Evolutionary conservation across 2,329 filamentous ascomycete species (phyloP), one percentile per base, ranked within the genome.

Genomic region (Xylaria sp.): DNA sequence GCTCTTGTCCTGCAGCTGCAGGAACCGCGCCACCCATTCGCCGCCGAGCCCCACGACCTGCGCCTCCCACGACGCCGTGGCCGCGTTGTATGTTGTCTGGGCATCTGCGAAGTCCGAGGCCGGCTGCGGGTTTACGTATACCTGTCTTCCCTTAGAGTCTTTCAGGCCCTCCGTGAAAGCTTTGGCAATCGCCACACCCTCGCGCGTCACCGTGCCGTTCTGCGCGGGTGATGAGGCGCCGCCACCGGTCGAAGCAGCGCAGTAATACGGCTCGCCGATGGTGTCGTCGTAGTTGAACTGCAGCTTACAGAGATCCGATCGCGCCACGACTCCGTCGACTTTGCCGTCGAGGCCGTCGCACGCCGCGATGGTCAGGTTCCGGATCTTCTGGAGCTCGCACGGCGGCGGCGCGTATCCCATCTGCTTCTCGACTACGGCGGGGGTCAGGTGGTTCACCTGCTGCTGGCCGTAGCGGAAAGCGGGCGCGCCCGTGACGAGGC

Each of bases 291-390:
- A 72, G 73, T 88, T 72, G 68, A 81, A 80, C 10, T 75, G 72
- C 10, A 81, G 74, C 69, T 75, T 76, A 73, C 78, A 81, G n/a
- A 80, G 75, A 36, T 82, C 79, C 0, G 79, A 76, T 5, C 79
- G 75, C 25, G 77, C 72, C 52, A 89, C 80, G 4, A 89, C 85
- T 13, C 86, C 86, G 64, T 89, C 87, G 0, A 80, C 82, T 54
- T 81, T 80, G 6, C 88, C 87, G 64, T 89, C 87, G 6, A 89
- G 79, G 8, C 82, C 78, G 69, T 89, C 87, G 60, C 87, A 90
- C 43, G 83, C 83, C 1, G 79, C 78, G 56, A 89, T 87, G 5
- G 86, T 89, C 48, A 81, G 79, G 73, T 88, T 88, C 23, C 85
- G 81, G 55, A 88, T 81, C 69, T 82, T 82, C 43, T 82, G 76